Evolutionary conservation across 345 rosid species (phyloP).

Genomic region (Camelina laxa): DNA sequence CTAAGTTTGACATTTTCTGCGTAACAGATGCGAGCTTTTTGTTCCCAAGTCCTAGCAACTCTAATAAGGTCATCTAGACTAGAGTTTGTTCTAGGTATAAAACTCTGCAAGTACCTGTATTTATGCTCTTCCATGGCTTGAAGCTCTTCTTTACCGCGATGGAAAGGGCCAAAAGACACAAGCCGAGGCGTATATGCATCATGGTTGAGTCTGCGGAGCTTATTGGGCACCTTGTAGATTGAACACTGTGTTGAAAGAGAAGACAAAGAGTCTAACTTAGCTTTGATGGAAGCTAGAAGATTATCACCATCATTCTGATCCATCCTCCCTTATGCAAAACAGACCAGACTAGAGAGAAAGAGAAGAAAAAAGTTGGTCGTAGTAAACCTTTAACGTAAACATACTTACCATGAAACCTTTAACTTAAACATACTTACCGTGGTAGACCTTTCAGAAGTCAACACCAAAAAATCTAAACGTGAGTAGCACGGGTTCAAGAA

Average conservation of each 20-base stretch:
- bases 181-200: constrained; percentile 36
- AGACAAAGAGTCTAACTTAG: constrained; percentile 37
- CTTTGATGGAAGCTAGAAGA: constrained; percentile 26
- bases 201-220: constrained; percentile 30
- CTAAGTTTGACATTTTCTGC: constrained; percentile 28
- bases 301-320: neutral
- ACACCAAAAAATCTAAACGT: no score
- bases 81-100: constrained; percentile 26
- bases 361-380: neutral
- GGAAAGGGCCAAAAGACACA: constrained; percentile 34
- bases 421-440: neutral
- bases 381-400: no score
- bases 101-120: constrained; percentile 40
- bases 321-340: neutral
- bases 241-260: constrained; percentile 29
- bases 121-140: constrained; percentile 46
- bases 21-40: constrained; percentile 38
- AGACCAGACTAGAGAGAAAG: neutral
- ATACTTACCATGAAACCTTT: neutral
- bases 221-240: constrained; percentile 39
- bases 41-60: constrained; percentile 30
- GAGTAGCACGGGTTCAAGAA: no score
- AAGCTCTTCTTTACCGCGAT: constrained; percentile 30
- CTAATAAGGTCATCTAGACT: constrained; percentile 26
- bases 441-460: neutral